Percentiles rank a stretch among this genome's conserved stretches.
phyloP scores from a whole-genome alignment of 495 filamentous ascomycete genomes.

The Hyaloscypha hepaticicola region DNA sequence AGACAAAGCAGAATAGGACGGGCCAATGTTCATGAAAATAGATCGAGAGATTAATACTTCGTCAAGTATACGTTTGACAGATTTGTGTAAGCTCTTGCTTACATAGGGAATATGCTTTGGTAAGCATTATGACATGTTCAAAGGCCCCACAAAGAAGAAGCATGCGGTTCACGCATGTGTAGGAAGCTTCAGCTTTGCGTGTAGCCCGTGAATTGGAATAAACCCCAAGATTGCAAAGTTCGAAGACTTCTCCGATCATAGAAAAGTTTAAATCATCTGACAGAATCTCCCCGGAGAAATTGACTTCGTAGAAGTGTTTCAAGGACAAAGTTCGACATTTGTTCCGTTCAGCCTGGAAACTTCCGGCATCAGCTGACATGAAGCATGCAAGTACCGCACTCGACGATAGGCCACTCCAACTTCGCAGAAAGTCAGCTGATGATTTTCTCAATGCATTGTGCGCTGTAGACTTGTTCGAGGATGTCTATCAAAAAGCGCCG shows the following conservation, averaged over 20 bases:
- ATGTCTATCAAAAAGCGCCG: background rate
- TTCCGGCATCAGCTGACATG: background rate
- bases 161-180: background rate
- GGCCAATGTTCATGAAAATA: background rate
- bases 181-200: background rate
- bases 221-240: background rate
- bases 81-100: background rate
- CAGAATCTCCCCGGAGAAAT: background rate
- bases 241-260: background rate
- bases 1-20: background rate
- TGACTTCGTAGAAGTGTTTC: conserved; percentile 5
- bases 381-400: background rate
- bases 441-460: background rate
- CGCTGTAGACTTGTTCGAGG: background rate
- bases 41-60: background rate
- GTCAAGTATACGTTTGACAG: background rate
- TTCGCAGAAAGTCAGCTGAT: background rate
- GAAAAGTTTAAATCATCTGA: background rate
- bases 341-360: conserved; percentile 4
- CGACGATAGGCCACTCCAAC: background rate
- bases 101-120: background rate
- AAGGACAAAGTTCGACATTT: background rate
- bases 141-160: background rate
- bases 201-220: background rate
- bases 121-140: background rate